Base-by-base conservation (phyloP, 192 early-diverging fungal species). In the Backusella liffmaniae region DNA sequence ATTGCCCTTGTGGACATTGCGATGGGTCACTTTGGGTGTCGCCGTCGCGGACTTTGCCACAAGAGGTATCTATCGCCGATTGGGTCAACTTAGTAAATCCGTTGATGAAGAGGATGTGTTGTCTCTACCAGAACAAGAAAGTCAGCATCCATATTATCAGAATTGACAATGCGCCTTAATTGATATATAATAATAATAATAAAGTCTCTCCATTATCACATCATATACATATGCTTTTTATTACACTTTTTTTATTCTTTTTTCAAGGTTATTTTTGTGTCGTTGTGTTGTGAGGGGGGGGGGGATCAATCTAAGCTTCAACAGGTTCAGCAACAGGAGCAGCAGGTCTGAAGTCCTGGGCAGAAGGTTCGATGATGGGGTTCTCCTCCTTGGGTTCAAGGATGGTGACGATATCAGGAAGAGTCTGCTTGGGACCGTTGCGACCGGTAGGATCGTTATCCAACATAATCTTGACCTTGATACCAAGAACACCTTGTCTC, bases 391-490 rank as follows among this genome's bases (percentile, higher is more conserved):
- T 96, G 83, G 93, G 93, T 82, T 94, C 90, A 81, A 96, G 86
- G 83, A 99, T 97, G 86, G 92, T 97, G 84, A 99, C 95, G 72
- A 91, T 85, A 84, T 98, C 97, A 83, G 98, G 98, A 76, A 99
- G 91, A 77, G 96, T 92, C 81, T 90, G 95, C 92, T 95, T 97
- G 87, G 96, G 96, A 76, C 98, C 98, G 75, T 88, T 80, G 82
- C 91, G 95, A 82, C 98, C 98, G 77, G 90, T 93, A 67, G 95
- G 95, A 86, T 99, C 98, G 82, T 86, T 91, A 73, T 94, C 94
- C 77, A 95, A 90, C 97, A 99, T 99, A 82, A 99, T 99, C 95
- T 99, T 99, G 86, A 99, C 98, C 92, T 97, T 97, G 91, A 99
- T 94, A 88, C 98, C 98, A 70, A 99, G 87, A 72, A 99, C 97